Percentiles rank a stretch among this genome's conserved stretches.
Evolutionary conservation across 176 grass and related monocot species (phyloP).

Genomic region (Triticum turgidum): DNA sequence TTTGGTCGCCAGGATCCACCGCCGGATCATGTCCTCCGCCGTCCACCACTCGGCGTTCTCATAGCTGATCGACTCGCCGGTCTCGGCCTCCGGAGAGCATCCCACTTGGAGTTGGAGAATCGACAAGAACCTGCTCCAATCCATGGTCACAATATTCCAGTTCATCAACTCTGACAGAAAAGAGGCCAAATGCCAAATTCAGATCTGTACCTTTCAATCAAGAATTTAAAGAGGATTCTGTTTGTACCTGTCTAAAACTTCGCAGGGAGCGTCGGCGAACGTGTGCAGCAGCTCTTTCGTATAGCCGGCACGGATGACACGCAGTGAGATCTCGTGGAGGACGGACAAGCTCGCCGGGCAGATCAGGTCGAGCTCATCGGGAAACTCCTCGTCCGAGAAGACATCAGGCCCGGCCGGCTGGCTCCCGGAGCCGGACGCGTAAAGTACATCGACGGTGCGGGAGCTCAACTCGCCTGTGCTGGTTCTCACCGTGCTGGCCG

Average conservation of each 20-base stretch:
- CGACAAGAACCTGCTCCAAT: slow-evolving; percentile 19
- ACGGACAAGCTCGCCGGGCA: slow-evolving; percentile 16
- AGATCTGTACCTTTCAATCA: neutral
- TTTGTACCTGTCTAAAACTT: slow-evolving; percentile 34
- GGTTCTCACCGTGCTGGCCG: neutral
- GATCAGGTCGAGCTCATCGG: slow-evolving; percentile 10
- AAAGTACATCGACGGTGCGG: neutral
- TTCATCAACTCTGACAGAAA: neutral
- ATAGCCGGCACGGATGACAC: slow-evolving; percentile 25
- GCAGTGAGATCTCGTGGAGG: slow-evolving; percentile 32
- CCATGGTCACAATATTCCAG: neutral
- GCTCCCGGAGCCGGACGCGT: neutral
- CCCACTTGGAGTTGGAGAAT: neutral
- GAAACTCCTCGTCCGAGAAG: neutral
- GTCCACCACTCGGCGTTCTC: slow-evolving; percentile 39
- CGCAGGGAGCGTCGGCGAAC: slow-evolving; percentile 18
- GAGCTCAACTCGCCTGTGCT: neutral
- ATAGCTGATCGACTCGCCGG: neutral
- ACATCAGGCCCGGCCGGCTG: neutral
- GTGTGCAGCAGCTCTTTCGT: neutral
- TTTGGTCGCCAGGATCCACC: slow-evolving; percentile 31
- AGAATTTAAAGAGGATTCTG: no score
- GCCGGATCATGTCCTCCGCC: slow-evolving; percentile 21
- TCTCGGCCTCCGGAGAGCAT: neutral
- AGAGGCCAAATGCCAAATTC: neutral